Evolutionary conservation across 805 yeast genomes (phyloP), one percentile per base, ranked within the genome.

Genomic region (Suhomyces tanzawaensis): DNA sequence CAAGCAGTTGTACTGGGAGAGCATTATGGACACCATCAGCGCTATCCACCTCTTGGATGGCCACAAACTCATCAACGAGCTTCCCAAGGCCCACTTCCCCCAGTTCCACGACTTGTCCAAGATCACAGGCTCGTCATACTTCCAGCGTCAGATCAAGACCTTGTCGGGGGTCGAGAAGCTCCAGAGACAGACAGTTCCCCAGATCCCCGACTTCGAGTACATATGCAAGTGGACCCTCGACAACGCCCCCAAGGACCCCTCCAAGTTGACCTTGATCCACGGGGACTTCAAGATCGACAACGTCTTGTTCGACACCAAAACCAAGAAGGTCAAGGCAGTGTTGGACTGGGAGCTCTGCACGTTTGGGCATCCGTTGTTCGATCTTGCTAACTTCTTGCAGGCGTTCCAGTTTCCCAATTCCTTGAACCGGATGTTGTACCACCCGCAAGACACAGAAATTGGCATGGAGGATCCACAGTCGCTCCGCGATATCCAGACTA

Each of bases 311-410:
- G 72, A 82, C 57, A 79, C 78, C 46, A 70, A 69, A 1, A 65
- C 69, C 32, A 70, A 71, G 15, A 53, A 55, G 30, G 76, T 79
- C 3, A 58, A 72, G 34, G 82, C 83, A 0, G 74, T 79, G 2
- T 60, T 79, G 29, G 85, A 79, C 51, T 79, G 85, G 85, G 85
- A 79, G 51, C 58, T 79, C 27, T 77, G 82, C 45, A 79, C 85
- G 0, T 62, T 76, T 40, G 85, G 85, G 0, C 82, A 79, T 46
- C 85, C 85, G 1, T 53, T 79, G 31, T 79, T 81, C 42, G 85
- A 79, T 47, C 58, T 79, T 21, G 75, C 82, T 13, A 79, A 79
- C 49, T 62, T 78, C 19, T 58, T 79, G 18, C 81, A 76, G 49
- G 79, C 82, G 9, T 77, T 69, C 49, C 66, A 62, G 30, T 50